A percentile compares a stretch with the other conserved stretches of the same genome.
Evolutionary conservation across 495 filamentous ascomycete genomes (phyloP).

Genomic region (Geoglossum glabrum): DNA sequence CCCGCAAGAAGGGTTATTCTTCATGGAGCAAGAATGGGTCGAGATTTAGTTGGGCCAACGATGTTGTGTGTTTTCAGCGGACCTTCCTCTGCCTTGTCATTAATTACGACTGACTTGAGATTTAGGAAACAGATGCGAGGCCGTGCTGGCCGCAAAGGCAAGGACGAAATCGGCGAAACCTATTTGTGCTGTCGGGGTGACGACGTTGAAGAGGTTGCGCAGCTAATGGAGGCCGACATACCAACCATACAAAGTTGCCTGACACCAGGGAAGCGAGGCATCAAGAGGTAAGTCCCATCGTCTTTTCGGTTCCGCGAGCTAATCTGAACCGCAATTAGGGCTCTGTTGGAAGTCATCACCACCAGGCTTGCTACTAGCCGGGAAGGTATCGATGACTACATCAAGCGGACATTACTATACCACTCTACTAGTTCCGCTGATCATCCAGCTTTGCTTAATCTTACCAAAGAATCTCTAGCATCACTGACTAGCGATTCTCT

Average conservation of each 20-base stretch:
- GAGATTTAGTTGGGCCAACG: slow-evolving; percentile 53
- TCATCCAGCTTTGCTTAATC: slow-evolving; percentile 22
- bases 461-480: slow-evolving; percentile 33
- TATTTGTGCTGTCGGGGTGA: slow-evolving; percentile 52
- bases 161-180: slow-evolving; percentile 62
- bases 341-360: slow-evolving; percentile 54
- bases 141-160: slow-evolving; percentile 64
- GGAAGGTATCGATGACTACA: slow-evolving; percentile 50
- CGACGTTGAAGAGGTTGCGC: slow-evolving; percentile 49
- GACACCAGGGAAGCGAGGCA: slow-evolving; percentile 43
- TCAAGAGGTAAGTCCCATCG: slow-evolving; percentile 32
- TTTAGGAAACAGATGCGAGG: slow-evolving; percentile 64
- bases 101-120: not conserved
- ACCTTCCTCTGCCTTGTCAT: not conserved
- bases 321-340: slow-evolving; percentile 22
- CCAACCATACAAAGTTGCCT: slow-evolving; percentile 52
- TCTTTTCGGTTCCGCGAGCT: not conserved
- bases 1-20: slow-evolving; percentile 61
- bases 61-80: slow-evolving; percentile 37
- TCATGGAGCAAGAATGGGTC: slow-evolving; percentile 58
- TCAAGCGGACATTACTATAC: slow-evolving; percentile 46
- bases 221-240: slow-evolving; percentile 53
- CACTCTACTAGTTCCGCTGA: slow-evolving; percentile 28
- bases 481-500: slow-evolving; percentile 33
- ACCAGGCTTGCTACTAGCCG: slow-evolving; percentile 49